Evolutionary conservation across 768 basidiomycete genomes (phyloP).

Genomic region (Rhodotorula diobovata): DNA sequence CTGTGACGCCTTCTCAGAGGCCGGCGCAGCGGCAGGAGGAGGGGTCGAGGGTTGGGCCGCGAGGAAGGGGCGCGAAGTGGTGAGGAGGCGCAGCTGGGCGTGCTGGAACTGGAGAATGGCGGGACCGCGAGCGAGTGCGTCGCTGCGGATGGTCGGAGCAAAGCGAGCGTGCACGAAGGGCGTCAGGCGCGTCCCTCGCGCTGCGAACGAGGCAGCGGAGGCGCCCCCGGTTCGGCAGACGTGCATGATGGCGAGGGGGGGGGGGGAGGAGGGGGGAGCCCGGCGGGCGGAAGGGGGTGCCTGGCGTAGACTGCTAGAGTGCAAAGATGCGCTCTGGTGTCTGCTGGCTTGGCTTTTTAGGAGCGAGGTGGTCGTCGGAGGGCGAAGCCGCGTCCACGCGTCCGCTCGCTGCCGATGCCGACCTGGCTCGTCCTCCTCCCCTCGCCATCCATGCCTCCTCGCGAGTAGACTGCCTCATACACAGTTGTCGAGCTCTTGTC

Average conservation of each 20-base stretch:
- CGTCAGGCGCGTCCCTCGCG: conserved; percentile 17
- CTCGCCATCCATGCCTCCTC: no score
- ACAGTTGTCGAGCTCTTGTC: no score
- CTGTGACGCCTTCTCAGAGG: neutral
- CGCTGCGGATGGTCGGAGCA: conserved; percentile 3
- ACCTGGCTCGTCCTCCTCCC: no score
- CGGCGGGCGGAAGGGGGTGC: neutral
- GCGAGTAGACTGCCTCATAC: no score
- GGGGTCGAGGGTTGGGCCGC: conserved; percentile 8
- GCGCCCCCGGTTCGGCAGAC: neutral
- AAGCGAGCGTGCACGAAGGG: conserved; percentile 25
- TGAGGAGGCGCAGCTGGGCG: conserved; percentile 24
- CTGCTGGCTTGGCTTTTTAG: no score
- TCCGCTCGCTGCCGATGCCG: no score
- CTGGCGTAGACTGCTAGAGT: neutral
- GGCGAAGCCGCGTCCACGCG: no score
- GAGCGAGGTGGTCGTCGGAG: no score
- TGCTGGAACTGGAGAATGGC: neutral
- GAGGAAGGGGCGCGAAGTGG: conserved; percentile 27
- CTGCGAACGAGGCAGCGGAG: neutral
- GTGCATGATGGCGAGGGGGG: neutral
- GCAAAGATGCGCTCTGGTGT: neutral
- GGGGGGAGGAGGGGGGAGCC: no score
- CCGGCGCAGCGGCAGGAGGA: neutral
- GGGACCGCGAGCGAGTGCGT: neutral